Conservation (phyloP, 2,329 filamentous ascomycete species). For the Aspergillus vadensis region DNA sequence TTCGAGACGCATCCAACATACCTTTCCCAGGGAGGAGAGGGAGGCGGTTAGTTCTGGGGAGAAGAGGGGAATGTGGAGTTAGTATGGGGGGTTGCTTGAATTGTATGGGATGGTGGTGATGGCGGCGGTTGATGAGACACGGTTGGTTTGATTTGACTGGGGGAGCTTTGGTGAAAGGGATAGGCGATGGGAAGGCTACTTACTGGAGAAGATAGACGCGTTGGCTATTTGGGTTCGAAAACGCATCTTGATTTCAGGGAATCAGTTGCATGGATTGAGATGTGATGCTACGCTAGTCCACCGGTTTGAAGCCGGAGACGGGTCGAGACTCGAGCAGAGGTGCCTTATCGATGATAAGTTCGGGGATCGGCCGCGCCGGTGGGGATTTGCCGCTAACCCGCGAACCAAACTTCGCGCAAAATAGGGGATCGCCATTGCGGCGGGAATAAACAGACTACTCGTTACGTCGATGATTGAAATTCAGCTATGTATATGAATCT, state of each 20-base stretch:
- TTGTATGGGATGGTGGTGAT: conserved; percentile 23
- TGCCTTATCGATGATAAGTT: neutral
- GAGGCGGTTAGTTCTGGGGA: conserved; percentile 62
- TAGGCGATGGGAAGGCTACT: conserved; percentile 24
- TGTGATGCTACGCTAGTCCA: too few relatives aligned
- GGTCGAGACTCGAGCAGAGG: neutral
- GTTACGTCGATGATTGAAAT: too few relatives aligned
- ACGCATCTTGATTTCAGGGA: conserved; percentile 30
- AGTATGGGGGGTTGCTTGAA: conserved; percentile 2
- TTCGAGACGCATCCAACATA: conserved; percentile 88
- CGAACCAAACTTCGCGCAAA: neutral
- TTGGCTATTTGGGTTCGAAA: conserved; percentile 38
- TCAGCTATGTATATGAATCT: too few relatives aligned
- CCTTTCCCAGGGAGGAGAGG: conserved; percentile 70
- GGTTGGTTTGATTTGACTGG: neutral
- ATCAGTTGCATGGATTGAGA: neutral
- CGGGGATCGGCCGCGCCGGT: neutral
- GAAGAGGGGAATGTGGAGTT: conserved; percentile 7
- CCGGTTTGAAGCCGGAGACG: neutral
- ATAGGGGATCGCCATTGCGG: too few relatives aligned
- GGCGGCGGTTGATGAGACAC: neutral
- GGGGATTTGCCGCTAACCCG: neutral
- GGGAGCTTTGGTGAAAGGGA: neutral
- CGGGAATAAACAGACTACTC: too few relatives aligned
- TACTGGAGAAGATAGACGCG: conserved; percentile 54